These are phyloP conservation scores for Colletotrichum brevisporum DNA, from an alignment of 2,329 filamentous ascomycete genomes.

Conservation along the genomic window DNA sequence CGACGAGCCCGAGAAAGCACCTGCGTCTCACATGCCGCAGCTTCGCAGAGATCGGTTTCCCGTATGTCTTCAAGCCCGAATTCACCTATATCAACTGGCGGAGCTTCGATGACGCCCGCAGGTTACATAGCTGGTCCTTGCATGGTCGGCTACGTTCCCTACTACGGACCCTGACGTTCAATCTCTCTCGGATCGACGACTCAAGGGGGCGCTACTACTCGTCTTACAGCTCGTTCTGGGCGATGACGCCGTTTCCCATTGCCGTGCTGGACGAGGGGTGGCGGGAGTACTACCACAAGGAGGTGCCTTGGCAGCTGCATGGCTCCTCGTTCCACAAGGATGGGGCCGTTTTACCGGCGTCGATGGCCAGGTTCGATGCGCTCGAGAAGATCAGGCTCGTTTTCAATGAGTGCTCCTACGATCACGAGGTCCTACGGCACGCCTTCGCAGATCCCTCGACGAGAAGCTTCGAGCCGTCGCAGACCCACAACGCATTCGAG, in stretches of 20 bases:
- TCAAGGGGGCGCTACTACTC: conserved; percentile 53
- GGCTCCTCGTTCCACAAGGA: not conserved
- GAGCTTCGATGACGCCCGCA: conserved; percentile 55
- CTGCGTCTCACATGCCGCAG: conserved; percentile 57
- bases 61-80: conserved; percentile 56
- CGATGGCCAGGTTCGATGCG: not conserved
- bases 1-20: conserved; percentile 51
- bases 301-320: conserved; percentile 45
- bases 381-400: not conserved
- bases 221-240: conserved; percentile 53
- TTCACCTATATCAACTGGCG: conserved; percentile 61
- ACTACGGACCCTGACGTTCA: conserved; percentile 61
- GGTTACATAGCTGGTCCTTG: conserved; percentile 59
- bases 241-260: conserved; percentile 52
- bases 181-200: conserved; percentile 59
- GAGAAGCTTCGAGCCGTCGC: not conserved
- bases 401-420: conserved; percentile 4
- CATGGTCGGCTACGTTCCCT: conserved; percentile 57
- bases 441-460: not conserved
- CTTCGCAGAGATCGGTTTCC: conserved; percentile 58
- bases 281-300: conserved; percentile 54
- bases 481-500: not conserved
- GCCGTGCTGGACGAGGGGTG: conserved; percentile 53
- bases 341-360: not conserved
- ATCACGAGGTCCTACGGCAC: not conserved